These are phyloP conservation scores for Sorghum bicolor DNA, from an alignment of 176 grass and related monocot genomes.

Conservation along the genomic window DNA sequence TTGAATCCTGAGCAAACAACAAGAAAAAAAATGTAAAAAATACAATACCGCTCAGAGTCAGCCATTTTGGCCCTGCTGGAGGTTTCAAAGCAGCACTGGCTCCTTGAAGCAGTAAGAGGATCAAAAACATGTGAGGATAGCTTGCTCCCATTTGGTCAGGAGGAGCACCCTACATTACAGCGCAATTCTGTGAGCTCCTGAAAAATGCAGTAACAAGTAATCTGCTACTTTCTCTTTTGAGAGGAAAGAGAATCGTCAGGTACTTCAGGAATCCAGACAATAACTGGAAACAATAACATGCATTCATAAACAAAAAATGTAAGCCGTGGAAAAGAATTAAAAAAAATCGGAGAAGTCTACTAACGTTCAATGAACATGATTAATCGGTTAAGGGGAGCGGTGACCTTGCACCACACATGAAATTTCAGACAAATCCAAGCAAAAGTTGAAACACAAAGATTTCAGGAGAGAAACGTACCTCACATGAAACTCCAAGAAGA, in stretches of 20 bases:
- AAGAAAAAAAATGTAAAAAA: neutral
- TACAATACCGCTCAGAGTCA: conserved; percentile 56
- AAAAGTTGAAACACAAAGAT: neutral
- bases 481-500: conserved; percentile 52
- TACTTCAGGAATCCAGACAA: neutral
- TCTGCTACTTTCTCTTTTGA: neutral
- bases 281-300: neutral
- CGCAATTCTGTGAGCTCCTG: neutral
- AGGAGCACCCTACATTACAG: conserved; percentile 50
- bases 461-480: conserved; percentile 25
- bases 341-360: neutral
- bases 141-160: conserved; percentile 57
- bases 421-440: conserved; percentile 14
- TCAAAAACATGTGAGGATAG: conserved; percentile 55
- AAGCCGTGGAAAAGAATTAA: neutral
- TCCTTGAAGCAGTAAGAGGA: conserved; percentile 51
- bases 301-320: conserved; percentile 6
- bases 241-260: neutral
- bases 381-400: neutral
- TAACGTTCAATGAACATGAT: neutral
- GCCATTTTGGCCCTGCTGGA: conserved; percentile 56
- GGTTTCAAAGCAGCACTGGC: conserved; percentile 40
- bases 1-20: conserved; percentile 7
- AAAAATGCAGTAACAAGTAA: neutral
- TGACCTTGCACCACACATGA: neutral